phyloP scores from a whole-genome alignment of 2,329 filamentous ascomycete species.

The Cytospora leucostoma region DNA sequence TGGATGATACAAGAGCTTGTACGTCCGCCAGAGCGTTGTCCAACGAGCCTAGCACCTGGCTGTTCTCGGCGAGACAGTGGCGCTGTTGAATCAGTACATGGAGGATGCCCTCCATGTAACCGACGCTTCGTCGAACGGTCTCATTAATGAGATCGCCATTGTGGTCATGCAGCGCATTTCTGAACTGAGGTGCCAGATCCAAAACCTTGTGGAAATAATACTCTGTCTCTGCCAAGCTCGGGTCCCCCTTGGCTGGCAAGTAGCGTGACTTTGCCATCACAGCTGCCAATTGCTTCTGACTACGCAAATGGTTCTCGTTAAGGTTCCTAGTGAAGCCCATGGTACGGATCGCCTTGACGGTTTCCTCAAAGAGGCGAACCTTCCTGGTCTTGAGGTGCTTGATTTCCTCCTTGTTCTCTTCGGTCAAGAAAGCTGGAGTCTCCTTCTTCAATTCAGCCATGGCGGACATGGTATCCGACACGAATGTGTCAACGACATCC shows the following conservation, averaged over 20 bases:
- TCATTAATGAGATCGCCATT: slow-evolving; percentile 82
- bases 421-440: slow-evolving; percentile 77
- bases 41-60: slow-evolving; percentile 44
- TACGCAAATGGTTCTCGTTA: slow-evolving; percentile 68
- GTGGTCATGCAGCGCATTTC: slow-evolving; percentile 70
- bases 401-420: slow-evolving; percentile 81
- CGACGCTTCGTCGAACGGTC: slow-evolving; percentile 76
- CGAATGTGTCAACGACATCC: slow-evolving; percentile 65
- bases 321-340: slow-evolving; percentile 92
- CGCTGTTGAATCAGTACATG: slow-evolving; percentile 65
- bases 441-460: slow-evolving; percentile 77
- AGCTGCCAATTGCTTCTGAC: slow-evolving; percentile 69
- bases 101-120: slow-evolving; percentile 84
- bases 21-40: slow-evolving; percentile 41
- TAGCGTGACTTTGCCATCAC: slow-evolving; percentile 64
- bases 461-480: slow-evolving; percentile 66
- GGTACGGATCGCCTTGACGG: slow-evolving; percentile 74
- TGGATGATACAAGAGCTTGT: slow-evolving; percentile 36
- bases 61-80: slow-evolving; percentile 45
- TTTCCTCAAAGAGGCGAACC: slow-evolving; percentile 86
- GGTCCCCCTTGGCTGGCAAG: slow-evolving; percentile 38
- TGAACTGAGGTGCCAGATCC: slow-evolving; percentile 68
- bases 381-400: slow-evolving; percentile 92
- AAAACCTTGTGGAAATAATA: slow-evolving; percentile 79
- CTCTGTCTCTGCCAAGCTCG: slow-evolving; percentile 52